These are phyloP conservation scores for Kodamaea fukazawae DNA, from an alignment of 805 yeast species.

Conservation along the genomic window DNA sequence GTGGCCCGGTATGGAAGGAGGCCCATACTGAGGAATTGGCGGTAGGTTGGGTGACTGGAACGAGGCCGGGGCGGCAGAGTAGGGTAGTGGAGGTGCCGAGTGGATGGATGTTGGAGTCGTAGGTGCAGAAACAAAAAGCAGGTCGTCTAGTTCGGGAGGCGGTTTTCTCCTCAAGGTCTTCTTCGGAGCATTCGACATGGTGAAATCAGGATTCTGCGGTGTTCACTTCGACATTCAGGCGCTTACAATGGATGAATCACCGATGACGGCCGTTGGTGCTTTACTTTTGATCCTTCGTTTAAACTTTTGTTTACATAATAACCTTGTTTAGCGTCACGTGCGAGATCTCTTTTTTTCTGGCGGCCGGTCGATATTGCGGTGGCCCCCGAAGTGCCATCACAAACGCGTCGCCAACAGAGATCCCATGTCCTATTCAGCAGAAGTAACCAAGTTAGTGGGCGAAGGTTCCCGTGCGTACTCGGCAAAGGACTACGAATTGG, in stretches of 20 bases:
- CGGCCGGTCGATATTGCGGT: too few relatives aligned
- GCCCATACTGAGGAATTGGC: too few relatives aligned
- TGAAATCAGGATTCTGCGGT: not conserved
- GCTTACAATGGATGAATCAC: too few relatives aligned
- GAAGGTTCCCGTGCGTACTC: conserved; percentile 68
- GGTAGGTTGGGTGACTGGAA: not conserved
- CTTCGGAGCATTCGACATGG: conserved; percentile 10
- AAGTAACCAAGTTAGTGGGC: conserved; percentile 48
- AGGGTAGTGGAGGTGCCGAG: not conserved
- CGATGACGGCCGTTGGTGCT: too few relatives aligned
- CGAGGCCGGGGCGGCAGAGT: not conserved
- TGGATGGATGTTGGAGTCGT: not conserved
- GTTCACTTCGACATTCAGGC: too few relatives aligned
- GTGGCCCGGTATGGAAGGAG: not conserved
- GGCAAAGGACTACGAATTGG: conserved; percentile 60
- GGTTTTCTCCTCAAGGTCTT: conserved; percentile 26
- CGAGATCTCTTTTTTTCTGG: too few relatives aligned
- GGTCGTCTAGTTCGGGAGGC: conserved; percentile 17
- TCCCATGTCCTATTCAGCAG: conserved; percentile 30
- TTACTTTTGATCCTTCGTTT: too few relatives aligned
- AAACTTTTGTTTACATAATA: too few relatives aligned
- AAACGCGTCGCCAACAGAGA: too few relatives aligned
- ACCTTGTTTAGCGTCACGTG: too few relatives aligned
- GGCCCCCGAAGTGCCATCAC: too few relatives aligned
- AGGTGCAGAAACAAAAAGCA: not conserved